Evolutionary conservation across 1,284 basidiomycete genomes (phyloP).

Genomic region (Trichosporon ovoides): DNA sequence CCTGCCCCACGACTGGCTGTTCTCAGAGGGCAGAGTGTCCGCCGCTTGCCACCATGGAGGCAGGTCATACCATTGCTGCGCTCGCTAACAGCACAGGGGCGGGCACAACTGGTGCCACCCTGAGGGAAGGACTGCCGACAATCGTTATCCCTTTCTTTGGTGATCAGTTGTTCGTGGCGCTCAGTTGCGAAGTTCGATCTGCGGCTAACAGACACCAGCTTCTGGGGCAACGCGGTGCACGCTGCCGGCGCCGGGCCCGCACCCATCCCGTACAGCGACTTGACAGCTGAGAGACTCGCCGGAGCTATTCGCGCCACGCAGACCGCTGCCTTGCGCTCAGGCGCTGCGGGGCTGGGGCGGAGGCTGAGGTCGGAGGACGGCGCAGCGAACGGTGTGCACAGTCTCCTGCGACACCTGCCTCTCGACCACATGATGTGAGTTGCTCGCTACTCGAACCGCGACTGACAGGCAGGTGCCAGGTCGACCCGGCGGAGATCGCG

Average conservation of each 20-base stretch:
- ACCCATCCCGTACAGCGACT: slow-evolving; percentile 57
- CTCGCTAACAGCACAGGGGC: slow-evolving; percentile 48
- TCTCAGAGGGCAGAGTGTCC: slow-evolving; percentile 55
- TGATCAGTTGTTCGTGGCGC: slow-evolving; percentile 54
- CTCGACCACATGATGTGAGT: slow-evolving; percentile 56
- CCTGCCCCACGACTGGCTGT: slow-evolving; percentile 68
- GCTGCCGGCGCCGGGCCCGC: slow-evolving; percentile 60
- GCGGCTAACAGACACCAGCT: slow-evolving; percentile 27
- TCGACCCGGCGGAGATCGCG: slow-evolving; percentile 54
- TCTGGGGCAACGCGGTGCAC: slow-evolving; percentile 59
- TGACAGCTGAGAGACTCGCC: slow-evolving; percentile 55
- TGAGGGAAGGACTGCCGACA: slow-evolving; percentile 61
- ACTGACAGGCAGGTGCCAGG: slow-evolving; percentile 52
- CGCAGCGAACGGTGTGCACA: slow-evolving; percentile 53
- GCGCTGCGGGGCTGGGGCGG: slow-evolving; percentile 55
- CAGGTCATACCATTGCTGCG: slow-evolving; percentile 12
- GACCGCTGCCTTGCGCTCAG: slow-evolving; percentile 51
- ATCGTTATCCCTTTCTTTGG: slow-evolving; percentile 67
- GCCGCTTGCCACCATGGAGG: slow-evolving; percentile 67
- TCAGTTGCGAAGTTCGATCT: slow-evolving; percentile 48
- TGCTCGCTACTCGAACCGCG: not conserved
- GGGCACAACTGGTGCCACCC: slow-evolving; percentile 61
- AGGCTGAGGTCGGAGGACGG: slow-evolving; percentile 58
- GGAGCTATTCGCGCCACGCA: slow-evolving; percentile 56
- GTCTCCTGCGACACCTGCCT: slow-evolving; percentile 61